Evolutionary conservation across 257 asterid genomes (phyloP).

Genomic region (Mentha longifolia): DNA sequence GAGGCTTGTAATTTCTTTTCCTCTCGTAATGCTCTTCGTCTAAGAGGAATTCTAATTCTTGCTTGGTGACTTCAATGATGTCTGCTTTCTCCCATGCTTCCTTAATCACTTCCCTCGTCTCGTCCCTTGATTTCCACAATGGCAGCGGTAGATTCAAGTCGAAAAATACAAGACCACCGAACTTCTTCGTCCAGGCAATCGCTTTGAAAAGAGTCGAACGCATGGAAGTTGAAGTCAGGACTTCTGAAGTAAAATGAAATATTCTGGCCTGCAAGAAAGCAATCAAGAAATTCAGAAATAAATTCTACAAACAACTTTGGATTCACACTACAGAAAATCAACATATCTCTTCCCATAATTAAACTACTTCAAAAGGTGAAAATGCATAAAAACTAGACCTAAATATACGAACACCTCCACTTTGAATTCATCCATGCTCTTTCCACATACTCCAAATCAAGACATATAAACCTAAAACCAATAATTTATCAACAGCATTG

Average conservation of each 20-base stretch:
- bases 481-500: neutral
- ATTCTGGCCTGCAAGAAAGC: constrained; percentile 72
- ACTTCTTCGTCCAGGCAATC: constrained; percentile 79
- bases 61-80: constrained; percentile 81
- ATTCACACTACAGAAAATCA: constrained; percentile 4
- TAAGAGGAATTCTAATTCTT: constrained; percentile 84
- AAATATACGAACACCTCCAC: neutral
- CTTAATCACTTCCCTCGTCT: constrained; percentile 63
- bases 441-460: neutral
- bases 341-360: neutral
- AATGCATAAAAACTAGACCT: neutral
- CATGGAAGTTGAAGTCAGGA: constrained; percentile 68
- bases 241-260: constrained; percentile 89
- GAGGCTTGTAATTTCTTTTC: constrained; percentile 75
- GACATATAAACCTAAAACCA: neutral
- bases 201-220: constrained; percentile 82
- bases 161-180: constrained; percentile 76
- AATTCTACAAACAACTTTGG: constrained; percentile 1
- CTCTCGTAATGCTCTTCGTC: constrained; percentile 78
- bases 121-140: constrained; percentile 87
- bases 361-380: constrained; percentile 20
- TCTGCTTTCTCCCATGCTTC: constrained; percentile 86
- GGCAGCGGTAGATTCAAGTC: constrained; percentile 89
- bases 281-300: constrained; percentile 19
- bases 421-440: neutral